Evolutionary conservation across 2,329 filamentous ascomycete species (phyloP), one percentile per base, ranked within the genome.

Genomic region (Meredithiella fracta): DNA sequence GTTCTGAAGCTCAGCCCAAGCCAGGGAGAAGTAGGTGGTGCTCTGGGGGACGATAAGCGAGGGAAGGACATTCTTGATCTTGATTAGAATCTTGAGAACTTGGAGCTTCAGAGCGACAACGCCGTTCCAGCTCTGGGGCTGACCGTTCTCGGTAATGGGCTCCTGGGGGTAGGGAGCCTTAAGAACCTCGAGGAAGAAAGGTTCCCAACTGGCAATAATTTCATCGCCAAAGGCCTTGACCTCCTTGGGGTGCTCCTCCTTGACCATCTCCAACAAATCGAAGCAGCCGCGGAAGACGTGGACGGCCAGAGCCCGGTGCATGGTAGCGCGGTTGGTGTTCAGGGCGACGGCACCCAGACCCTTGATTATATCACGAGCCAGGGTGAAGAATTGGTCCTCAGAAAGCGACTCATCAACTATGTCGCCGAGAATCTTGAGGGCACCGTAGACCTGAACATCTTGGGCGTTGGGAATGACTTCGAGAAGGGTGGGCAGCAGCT

Each of bases 261-360:
- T 85, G 61, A 97, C 86, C 79, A 96, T 94, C 69, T 97, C 89
- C 71, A 98, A 79, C 57, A 92, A 86, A 66, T 97, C 89, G 67
- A 98, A 94, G 69, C 88, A 95, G 51, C 82, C 82, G 57, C 88
- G 80, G 73, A 97, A 95, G 58, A 96, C 86, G 42, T 85, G 87
- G 44, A 97, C 84, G 40, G 92, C 86, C 62, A 97, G 74, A 29
- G 89, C 88, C 59, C 92, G 80, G 58, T 95, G 73, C 59, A 80
- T 80, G 8, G 85, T 76, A 65, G 86, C 89, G 62, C 86, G 80
- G 59, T 75, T 76, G 58, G 85, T 79, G 66, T 86, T 86, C 57
- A 86, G 75, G 14, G 90, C 88, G 38, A 95, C 84, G 63, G 86
- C 78, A 67, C 88, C 92, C 31, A 96, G 78, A 53, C 84, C 82